Evolutionary conservation across 352 stramenopile genomes (phyloP), one percentile per base, ranked within the genome.

Genomic region (Phytopythium sindhum): DNA sequence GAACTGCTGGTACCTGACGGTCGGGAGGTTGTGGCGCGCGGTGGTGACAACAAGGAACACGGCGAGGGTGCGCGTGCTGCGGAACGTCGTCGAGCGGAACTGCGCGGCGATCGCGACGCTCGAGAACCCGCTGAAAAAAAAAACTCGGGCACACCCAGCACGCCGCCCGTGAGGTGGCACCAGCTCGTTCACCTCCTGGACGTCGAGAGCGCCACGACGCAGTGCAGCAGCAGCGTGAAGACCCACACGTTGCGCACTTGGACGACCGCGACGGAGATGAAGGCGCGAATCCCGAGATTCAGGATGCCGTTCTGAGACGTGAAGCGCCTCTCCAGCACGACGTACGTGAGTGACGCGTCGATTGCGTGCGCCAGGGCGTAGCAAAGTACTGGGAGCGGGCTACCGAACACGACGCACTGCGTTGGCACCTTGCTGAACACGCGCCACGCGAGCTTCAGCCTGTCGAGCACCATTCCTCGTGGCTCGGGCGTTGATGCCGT

Each of bases 201-300:
- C 8, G 68, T 68, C 61, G 63, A 29, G 24, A 61, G 50, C 35
- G 54, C 44, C n/a, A 71, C 48, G 11, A 73, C 21, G 1, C 60
- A 12, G 23, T 84, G 70, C 59, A 74, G 72, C 11, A 68, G 14
- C 17, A 82, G 26, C 2, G 72, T 61, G 10, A 81, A 65, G 12
- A 81, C 39, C 80, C 70, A 86, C 15, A 81, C 70, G 17, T 64
- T 78, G 1, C 74, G 72, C 74, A 86, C 84, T 21, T 81, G 78
- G 0, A 80, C 64, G 0, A 74, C 68, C 0, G 74, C 70, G 17
- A 77, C 63, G 0, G 63, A 60, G 12, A 81, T 59, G 17, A 83
- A 78, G 0, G 69, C 57, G 2, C 60, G 35, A 10, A 73, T 11
- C 4, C 63, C 60, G 29, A 81, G 65, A 21, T 70, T 47, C 6